Conservation (phyloP, 2,329 filamentous ascomycete species). For the Phymatotrichopsis omnivora region DNA sequence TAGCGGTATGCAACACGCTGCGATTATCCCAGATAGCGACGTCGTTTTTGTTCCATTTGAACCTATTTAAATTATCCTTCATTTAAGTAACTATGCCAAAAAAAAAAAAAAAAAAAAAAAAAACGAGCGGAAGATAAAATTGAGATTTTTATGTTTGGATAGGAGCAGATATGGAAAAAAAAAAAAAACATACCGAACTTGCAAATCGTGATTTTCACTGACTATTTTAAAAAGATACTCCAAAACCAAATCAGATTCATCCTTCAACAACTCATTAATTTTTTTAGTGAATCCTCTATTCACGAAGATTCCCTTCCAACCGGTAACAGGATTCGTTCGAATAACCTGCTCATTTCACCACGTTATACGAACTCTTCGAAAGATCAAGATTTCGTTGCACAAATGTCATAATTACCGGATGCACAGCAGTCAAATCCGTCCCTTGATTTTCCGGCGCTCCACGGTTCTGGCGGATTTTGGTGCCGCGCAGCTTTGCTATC, state of each 20-base stretch:
- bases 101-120: too few species aligned
- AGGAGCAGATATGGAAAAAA: slow-evolving; percentile 8
- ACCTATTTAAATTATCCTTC: slow-evolving; percentile 5
- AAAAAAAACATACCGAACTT: slow-evolving; percentile 41
- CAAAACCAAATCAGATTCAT: slow-evolving; percentile 46
- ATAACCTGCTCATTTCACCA: too few species aligned
- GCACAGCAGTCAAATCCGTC: slow-evolving; percentile 41
- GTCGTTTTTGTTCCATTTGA: slow-evolving; percentile 41
- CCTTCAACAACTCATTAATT: slow-evolving; percentile 46
- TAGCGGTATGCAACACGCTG: slow-evolving; percentile 50
- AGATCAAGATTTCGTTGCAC: background rate
- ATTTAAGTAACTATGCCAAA: too few species aligned
- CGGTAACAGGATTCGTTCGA: slow-evolving; percentile 49
- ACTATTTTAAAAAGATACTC: slow-evolving; percentile 43
- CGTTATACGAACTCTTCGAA: background rate
- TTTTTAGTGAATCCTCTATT: slow-evolving; percentile 45
- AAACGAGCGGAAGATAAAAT: too few species aligned
- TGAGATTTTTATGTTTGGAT: too few species aligned
- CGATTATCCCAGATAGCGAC: slow-evolving; percentile 58
- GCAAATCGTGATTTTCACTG: slow-evolving; percentile 47
- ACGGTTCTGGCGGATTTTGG: slow-evolving; percentile 40
- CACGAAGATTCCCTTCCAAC: slow-evolving; percentile 48
- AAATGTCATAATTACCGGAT: too few species aligned
- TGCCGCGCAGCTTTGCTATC: slow-evolving; percentile 40
- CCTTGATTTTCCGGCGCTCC: slow-evolving; percentile 46